phyloP scores from a whole-genome alignment of 2,329 filamentous ascomycete species.

The Polychaeton citri region DNA sequence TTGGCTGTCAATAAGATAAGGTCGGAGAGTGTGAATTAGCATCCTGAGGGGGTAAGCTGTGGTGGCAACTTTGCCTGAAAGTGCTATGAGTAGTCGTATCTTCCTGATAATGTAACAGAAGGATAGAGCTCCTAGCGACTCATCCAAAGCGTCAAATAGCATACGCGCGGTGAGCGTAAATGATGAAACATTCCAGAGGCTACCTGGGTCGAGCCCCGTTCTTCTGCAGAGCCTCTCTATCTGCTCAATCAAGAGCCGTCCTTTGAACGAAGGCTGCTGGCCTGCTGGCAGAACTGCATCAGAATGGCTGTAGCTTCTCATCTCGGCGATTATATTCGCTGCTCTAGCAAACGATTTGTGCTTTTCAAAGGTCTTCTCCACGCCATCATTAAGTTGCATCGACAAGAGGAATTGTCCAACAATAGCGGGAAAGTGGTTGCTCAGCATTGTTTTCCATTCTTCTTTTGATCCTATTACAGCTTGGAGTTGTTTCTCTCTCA shows the following conservation, averaged over 20 bases:
- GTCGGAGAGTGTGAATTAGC: slow-evolving; percentile 66
- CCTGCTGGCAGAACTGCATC: slow-evolving; percentile 53
- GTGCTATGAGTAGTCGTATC: slow-evolving; percentile 63
- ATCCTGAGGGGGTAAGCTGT: slow-evolving; percentile 79
- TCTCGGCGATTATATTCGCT: slow-evolving; percentile 51
- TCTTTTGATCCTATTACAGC: slow-evolving; percentile 53
- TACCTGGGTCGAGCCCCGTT: slow-evolving; percentile 48
- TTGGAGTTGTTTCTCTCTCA: slow-evolving; percentile 54
- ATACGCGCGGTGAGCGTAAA: slow-evolving; percentile 43
- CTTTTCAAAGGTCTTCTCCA: slow-evolving; percentile 42
- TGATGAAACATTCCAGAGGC: slow-evolving; percentile 14
- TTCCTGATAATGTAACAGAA: slow-evolving; percentile 79
- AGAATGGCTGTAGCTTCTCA: slow-evolving; percentile 57
- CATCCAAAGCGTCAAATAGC: slow-evolving; percentile 68
- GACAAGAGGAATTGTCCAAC: slow-evolving; percentile 63
- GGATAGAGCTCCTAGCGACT: slow-evolving; percentile 73
- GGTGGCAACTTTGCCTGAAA: slow-evolving; percentile 61
- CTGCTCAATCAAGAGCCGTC: slow-evolving; percentile 61
- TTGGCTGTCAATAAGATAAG: slow-evolving; percentile 67
- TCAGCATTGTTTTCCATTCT: slow-evolving; percentile 47
- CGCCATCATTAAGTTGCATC: slow-evolving; percentile 59
- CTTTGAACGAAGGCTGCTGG: slow-evolving; percentile 77
- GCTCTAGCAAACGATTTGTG: slow-evolving; percentile 43
- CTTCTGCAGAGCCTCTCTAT: slow-evolving; percentile 65
- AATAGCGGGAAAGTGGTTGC: slow-evolving; percentile 61